A percentile compares a stretch with the other conserved stretches of the same genome.
Conservation (phyloP, 306 rosid genomes). For the Mucuna pruriens region DNA sequence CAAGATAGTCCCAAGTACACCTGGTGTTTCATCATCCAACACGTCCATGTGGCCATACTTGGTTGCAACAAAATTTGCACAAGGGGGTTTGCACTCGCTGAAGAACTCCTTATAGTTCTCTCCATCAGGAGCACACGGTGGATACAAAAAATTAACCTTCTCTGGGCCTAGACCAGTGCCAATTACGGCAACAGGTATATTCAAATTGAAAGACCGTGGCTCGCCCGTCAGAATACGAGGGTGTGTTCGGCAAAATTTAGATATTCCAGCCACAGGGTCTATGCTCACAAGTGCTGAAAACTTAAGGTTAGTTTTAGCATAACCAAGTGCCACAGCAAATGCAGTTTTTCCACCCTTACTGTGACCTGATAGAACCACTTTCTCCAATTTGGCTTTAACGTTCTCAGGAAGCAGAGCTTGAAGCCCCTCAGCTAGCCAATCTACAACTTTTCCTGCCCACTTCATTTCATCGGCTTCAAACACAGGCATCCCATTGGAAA, state of each 20-base stretch:
- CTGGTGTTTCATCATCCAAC: too few species aligned
- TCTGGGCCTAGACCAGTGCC: too few species aligned
- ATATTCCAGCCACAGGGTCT: constrained; percentile 57
- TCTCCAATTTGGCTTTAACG: constrained; percentile 40
- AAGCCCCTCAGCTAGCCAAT: constrained; percentile 55
- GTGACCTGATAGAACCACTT: constrained; percentile 51
- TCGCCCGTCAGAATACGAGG: not conserved
- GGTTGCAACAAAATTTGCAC: too few species aligned
- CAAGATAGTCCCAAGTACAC: too few species aligned
- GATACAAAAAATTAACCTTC: too few species aligned
- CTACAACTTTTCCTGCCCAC: constrained; percentile 44
- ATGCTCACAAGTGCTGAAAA: constrained; percentile 54
- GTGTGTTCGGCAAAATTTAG: not conserved
- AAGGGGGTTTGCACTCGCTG: too few species aligned
- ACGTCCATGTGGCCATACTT: not conserved
- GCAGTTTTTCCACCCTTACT: constrained; percentile 68
- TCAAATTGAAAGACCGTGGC: too few species aligned
- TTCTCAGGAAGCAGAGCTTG: constrained; percentile 43
- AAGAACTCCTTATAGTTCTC: too few species aligned
- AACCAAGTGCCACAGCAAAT: constrained; percentile 57
- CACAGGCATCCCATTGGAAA: constrained; percentile 33
- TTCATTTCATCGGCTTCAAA: constrained; percentile 42
- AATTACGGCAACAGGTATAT: too few species aligned
- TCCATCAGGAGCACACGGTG: too few species aligned
- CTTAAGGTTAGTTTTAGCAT: constrained; percentile 32